These are phyloP conservation scores for Fusarium neocosmosporiellum DNA, from an alignment of 2,329 filamentous ascomycete genomes.

Conservation along the genomic window DNA sequence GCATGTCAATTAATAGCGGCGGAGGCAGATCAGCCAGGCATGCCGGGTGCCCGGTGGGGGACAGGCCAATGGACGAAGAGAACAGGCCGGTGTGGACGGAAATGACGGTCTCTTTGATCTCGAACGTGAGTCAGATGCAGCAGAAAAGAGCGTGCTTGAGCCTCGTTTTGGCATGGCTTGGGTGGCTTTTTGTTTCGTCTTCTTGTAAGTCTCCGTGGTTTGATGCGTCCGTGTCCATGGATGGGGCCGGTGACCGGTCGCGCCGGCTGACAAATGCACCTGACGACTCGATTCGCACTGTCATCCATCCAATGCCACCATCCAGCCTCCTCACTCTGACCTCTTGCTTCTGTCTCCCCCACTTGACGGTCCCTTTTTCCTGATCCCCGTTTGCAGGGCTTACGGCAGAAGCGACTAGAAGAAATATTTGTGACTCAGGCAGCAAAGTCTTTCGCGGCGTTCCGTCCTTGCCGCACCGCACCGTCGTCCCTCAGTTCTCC, in stretches of 20 bases:
- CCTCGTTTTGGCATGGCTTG: conserved; percentile 27
- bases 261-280: conserved; percentile 43
- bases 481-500: background rate
- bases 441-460: conserved; percentile 39
- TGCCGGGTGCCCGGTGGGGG: background rate
- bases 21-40: conserved; percentile 7
- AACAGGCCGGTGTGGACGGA: background rate
- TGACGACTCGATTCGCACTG: conserved; percentile 33
- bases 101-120: background rate
- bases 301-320: conserved; percentile 14
- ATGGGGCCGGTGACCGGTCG: conserved; percentile 16
- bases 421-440: conserved; percentile 50
- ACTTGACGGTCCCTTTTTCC: conserved; percentile 13
- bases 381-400: conserved; percentile 13
- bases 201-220: conserved; percentile 22
- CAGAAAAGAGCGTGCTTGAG: conserved; percentile 5
- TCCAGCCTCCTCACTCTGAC: conserved; percentile 7
- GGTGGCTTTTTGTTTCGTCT: conserved; percentile 30
- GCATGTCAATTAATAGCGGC: conserved; percentile 40
- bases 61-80: background rate
- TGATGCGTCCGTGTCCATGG: conserved; percentile 12
- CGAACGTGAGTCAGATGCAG: conserved; percentile 16
- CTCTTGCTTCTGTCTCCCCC: conserved; percentile 18
- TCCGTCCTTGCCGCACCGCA: background rate
- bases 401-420: conserved; percentile 46